Evolutionary conservation across 139 green algal species (phyloP).

Genomic region (Closterium sp.): DNA sequence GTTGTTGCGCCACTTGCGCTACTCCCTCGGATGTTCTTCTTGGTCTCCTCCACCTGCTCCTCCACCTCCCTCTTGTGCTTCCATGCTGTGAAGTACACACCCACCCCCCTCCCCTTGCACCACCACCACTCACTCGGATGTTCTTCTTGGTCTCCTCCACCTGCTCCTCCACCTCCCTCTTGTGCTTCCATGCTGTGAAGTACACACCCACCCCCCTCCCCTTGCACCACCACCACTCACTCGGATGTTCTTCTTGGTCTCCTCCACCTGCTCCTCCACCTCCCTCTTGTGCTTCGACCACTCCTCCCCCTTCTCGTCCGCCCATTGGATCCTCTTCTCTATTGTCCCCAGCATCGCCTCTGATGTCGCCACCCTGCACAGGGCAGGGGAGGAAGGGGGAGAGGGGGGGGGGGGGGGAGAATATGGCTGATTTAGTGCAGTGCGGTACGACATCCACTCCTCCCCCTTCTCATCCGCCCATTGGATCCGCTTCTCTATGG

Average conservation of each 20-base stretch:
- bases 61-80: slow-evolving; percentile 23
- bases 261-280: slow-evolving; percentile 25
- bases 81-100: too few relatives aligned
- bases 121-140: background rate
- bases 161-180: slow-evolving; percentile 29
- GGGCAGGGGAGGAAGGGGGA: background rate
- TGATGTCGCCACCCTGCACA: slow-evolving; percentile 1
- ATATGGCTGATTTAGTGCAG: too few relatives aligned
- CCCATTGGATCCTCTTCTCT: slow-evolving; percentile 37
- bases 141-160: slow-evolving; percentile 13
- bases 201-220: too few relatives aligned
- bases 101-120: background rate
- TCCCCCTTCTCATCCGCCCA: slow-evolving; percentile 32
- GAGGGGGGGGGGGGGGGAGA: background rate
- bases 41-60: slow-evolving; percentile 12
- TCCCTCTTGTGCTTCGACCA: slow-evolving; percentile 12
- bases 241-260: slow-evolving; percentile 17
- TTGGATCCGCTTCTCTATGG: slow-evolving; percentile 34
- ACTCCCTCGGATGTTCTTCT: slow-evolving; percentile 9
- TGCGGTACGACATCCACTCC: background rate
- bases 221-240: background rate
- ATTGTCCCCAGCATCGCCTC: slow-evolving; percentile 23
- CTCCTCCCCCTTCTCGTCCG: slow-evolving; percentile 15
- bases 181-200: background rate
- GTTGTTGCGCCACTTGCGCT: too few relatives aligned